Base-by-base conservation (phyloP, 352 stramenopile genomes). In the Plasmopara muralis region DNA sequence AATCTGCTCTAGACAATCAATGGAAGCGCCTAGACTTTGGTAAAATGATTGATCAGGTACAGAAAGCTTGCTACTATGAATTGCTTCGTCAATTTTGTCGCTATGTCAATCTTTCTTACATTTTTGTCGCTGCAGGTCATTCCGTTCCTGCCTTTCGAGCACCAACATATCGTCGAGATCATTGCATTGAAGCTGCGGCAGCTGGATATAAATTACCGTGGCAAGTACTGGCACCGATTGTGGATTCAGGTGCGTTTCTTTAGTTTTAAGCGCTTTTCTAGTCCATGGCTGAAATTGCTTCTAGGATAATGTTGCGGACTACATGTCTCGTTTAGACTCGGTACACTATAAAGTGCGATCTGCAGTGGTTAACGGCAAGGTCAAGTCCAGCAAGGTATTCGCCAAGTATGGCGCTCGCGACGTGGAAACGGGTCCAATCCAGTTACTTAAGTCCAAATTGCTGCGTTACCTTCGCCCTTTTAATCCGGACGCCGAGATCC, bases 21-120 rank as follows among this genome's bases (percentile, higher is more conserved):
- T 96, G 86, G 86, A 82, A 87, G 47, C 68, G 85, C 7, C 65
- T 96, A n/a, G 74, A 89, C 25, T 95, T 95, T 68, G 84, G 80
- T 20, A 95, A 95, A 57, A 87, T 95, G 70, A 85, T 96, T 38
- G 72, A 92, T 54, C 72, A 87, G 66, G 80, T 88, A 50, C 18
- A 58, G 28, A 13, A 1, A 49, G 13, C 13, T 6, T 37, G 42
- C 25, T 37, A 8, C 29, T 25, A 43, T 8, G 5, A 2, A 9
- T 12, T 43, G 15, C 28, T 18, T 42, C 16, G 9, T 5, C 43
- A 47, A 33, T 12, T 12, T 38, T 44, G 28, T 8, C 10, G 31
- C 31, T 35, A 8, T 8, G 10, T 35, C 10, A 35, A 35, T 4
- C 7, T 12, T 35, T 35, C 10, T 35, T 8, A 35, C 31, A 35